phyloP scores from a whole-genome alignment of 768 basidiomycete species.

The Fomitopsis pulvina region DNA sequence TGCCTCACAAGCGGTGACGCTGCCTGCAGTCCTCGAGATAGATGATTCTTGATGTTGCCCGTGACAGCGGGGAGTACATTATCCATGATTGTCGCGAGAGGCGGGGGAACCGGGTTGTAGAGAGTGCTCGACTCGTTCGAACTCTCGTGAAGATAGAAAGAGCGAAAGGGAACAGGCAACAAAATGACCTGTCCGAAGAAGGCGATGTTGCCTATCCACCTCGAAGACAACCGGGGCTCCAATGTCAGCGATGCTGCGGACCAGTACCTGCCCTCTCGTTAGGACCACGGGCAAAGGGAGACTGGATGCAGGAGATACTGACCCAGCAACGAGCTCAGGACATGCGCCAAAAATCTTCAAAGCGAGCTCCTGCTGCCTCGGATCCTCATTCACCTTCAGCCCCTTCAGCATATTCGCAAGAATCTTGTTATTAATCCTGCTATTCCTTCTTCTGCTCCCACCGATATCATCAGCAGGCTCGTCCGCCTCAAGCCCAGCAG shows the following conservation, averaged over 20 bases:
- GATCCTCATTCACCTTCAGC: conserved; percentile 85
- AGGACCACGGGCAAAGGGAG: neutral
- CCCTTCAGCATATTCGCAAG: conserved; percentile 66
- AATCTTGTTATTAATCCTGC: conserved; percentile 76
- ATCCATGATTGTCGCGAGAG: conserved; percentile 61
- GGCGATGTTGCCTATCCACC: conserved; percentile 87
- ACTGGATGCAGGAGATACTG: conserved; percentile 16
- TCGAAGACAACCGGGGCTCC: conserved; percentile 81
- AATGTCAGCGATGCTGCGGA: conserved; percentile 59
- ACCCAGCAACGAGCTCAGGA: conserved; percentile 83
- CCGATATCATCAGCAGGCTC: conserved; percentile 2
- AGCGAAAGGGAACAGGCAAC: conserved; percentile 57
- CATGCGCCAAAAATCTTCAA: conserved; percentile 75
- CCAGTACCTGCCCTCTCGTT: conserved; percentile 55
- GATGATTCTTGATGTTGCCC: conserved; percentile 55
- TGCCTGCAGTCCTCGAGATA: conserved; percentile 80
- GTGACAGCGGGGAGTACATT: conserved; percentile 67
- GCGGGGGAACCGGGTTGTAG: conserved; percentile 71
- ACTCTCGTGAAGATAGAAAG: conserved; percentile 47
- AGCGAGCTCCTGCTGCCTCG: conserved; percentile 77
- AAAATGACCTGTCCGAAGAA: conserved; percentile 77
- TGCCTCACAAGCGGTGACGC: conserved; percentile 76
- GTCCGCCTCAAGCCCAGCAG: conserved; percentile 27
- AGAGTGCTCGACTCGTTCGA: conserved; percentile 26
- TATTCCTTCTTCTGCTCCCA: conserved; percentile 27